Evolutionary conservation across 805 yeast species (phyloP).

Genomic region (Yamadazyma sp.): DNA sequence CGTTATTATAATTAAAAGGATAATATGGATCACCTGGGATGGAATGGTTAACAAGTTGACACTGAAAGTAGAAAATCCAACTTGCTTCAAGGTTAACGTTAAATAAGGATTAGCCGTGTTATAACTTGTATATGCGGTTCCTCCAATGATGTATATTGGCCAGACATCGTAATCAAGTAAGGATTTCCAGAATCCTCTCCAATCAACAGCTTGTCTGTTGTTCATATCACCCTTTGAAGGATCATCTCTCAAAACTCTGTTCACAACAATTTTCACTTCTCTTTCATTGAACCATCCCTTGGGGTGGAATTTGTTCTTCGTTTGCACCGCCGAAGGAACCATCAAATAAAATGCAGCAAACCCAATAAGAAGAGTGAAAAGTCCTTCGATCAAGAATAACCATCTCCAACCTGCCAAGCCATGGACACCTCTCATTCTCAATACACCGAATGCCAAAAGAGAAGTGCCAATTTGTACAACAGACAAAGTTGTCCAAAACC

Average conservation of each 20-base stretch:
- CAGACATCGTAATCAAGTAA: slow-evolving; percentile 25
- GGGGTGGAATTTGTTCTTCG: slow-evolving; percentile 49
- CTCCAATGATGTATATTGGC: slow-evolving; percentile 36
- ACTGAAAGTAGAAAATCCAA: slow-evolving; percentile 24
- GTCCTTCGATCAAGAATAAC: slow-evolving; percentile 65
- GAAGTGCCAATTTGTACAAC: slow-evolving; percentile 23
- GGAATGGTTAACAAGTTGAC: slow-evolving; percentile 27
- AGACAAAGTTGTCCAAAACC: slow-evolving; percentile 34
- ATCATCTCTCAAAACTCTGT: slow-evolving; percentile 28
- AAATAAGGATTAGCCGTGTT: slow-evolving; percentile 37
- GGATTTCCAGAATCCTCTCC: slow-evolving; percentile 18
- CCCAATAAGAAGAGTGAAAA: slow-evolving; percentile 55
- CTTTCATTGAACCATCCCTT: slow-evolving; percentile 37
- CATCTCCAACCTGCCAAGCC: slow-evolving; percentile 52
- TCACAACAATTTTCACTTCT: slow-evolving; percentile 29
- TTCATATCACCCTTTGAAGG: slow-evolving; percentile 32
- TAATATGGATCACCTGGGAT: slow-evolving; percentile 27
- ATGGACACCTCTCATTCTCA: slow-evolving; percentile 19
- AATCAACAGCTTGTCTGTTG: slow-evolving; percentile 26
- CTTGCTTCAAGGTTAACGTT: slow-evolving; percentile 45
- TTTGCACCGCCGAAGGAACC: slow-evolving; percentile 58
- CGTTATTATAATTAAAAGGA: slow-evolving; percentile 35
- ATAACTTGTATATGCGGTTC: slow-evolving; percentile 23
- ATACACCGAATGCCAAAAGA: slow-evolving; percentile 22
- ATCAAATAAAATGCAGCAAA: slow-evolving; percentile 42